Conservation (phyloP, 306 rosid species). For the Vigna reflexopilosa region DNA sequence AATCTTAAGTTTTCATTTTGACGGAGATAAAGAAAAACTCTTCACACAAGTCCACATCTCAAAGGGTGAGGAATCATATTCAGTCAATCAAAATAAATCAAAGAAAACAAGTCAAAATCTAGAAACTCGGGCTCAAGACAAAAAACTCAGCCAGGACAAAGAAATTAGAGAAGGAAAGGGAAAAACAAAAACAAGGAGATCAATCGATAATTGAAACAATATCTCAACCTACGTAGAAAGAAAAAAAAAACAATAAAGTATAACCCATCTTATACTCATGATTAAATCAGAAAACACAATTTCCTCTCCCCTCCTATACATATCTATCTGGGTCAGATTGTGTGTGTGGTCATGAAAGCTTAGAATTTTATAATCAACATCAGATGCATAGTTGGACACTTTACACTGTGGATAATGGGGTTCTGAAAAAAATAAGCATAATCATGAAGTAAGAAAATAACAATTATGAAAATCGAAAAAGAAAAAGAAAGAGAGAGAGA, state of each 20-base stretch:
- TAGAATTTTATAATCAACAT: constrained; percentile 19
- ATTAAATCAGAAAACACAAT: constrained; percentile 31
- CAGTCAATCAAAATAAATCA: neutral
- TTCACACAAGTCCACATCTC: constrained; percentile 3
- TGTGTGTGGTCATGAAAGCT: constrained; percentile 1
- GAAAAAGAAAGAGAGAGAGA: neutral
- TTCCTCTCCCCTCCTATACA: neutral
- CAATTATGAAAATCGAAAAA: neutral
- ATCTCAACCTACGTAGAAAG: neutral
- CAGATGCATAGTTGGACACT: constrained; percentile 45
- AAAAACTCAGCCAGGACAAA: neutral
- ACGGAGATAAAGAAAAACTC: neutral
- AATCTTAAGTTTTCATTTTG: neutral
- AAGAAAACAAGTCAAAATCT: constrained; percentile 35
- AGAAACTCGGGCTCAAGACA: neutral
- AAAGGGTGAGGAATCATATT: neutral
- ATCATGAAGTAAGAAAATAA: constrained; percentile 21
- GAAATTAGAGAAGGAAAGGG: neutral
- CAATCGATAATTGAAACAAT: constrained; percentile 17
- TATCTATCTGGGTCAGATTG: neutral
- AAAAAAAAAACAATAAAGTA: neutral
- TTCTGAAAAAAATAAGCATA: constrained; percentile 23
- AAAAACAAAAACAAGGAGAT: constrained; percentile 28
- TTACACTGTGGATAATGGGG: constrained; percentile 40
- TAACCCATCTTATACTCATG: constrained; percentile 22